A percentile compares a stretch with the other conserved stretches of the same genome.
Conservation (phyloP, 2,329 filamentous ascomycete species). For the Hypoxylon sp. region DNA sequence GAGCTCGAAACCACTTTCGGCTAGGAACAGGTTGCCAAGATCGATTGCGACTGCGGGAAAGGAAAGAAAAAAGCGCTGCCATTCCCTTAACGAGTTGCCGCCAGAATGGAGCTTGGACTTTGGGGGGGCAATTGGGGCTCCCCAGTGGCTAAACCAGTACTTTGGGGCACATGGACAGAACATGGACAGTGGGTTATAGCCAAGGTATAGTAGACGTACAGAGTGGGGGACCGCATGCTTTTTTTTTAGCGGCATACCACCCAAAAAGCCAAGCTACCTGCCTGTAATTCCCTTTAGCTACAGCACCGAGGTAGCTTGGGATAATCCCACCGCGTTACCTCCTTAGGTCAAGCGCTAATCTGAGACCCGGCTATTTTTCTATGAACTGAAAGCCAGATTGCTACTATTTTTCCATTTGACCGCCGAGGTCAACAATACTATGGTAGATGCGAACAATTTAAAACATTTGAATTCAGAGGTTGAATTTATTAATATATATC, state of each 20-base stretch:
- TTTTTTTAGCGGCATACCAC: conserved; percentile 39
- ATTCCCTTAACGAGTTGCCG: neutral
- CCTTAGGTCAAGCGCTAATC: conserved; percentile 25
- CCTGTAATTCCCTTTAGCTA: conserved; percentile 35
- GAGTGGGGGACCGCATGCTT: conserved; percentile 36
- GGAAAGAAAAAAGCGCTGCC: conserved; percentile 18
- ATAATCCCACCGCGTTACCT: conserved; percentile 21
- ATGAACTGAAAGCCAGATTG: conserved; percentile 29
- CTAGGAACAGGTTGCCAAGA: conserved; percentile 49
- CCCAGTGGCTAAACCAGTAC: conserved; percentile 42
- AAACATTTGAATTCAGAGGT: conserved; percentile 1
- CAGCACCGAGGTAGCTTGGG: conserved; percentile 31
- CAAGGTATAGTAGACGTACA: conserved; percentile 18
- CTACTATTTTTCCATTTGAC: conserved; percentile 42
- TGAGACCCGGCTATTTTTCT: conserved; percentile 47
- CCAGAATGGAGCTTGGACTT: conserved; percentile 36
- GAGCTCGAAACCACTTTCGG: conserved; percentile 19
- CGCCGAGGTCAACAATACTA: conserved; percentile 36
- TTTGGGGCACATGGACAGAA: neutral
- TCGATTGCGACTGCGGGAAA: conserved; percentile 39
- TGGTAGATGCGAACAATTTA: neutral
- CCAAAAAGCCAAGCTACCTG: conserved; percentile 20
- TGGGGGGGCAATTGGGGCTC: conserved; percentile 46
- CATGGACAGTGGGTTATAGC: neutral
- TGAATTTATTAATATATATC: conserved; percentile 6